phyloP scores from a whole-genome alignment of 257 asterid genomes.

The Forsythia suspensa region DNA sequence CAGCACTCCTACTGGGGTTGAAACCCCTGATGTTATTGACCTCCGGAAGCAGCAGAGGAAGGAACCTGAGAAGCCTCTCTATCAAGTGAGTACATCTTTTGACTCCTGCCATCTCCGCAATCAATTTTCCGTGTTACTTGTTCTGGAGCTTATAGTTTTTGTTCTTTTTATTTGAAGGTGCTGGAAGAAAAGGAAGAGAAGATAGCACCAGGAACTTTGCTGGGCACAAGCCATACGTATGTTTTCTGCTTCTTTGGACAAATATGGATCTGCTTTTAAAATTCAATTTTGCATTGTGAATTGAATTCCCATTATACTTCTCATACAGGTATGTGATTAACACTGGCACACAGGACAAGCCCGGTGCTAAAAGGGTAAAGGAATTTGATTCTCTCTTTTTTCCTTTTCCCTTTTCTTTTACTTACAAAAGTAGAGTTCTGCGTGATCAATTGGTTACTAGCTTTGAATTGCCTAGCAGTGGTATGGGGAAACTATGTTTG shows the following conservation, averaged over 20 bases:
- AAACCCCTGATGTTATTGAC: slow-evolving; percentile 96
- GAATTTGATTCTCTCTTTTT: slow-evolving; percentile 4
- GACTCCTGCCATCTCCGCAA: not conserved
- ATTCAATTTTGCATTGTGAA: not conserved
- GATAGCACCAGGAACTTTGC: slow-evolving; percentile 79
- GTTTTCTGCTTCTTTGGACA: slow-evolving; percentile 21
- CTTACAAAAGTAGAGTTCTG: not conserved
- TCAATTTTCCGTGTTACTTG: not conserved
- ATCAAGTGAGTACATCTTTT: slow-evolving; percentile 51
- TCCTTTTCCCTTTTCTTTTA: not conserved
- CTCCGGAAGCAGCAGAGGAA: slow-evolving; percentile 98
- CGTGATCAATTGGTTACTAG: not conserved
- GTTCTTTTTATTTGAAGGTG: slow-evolving; percentile 48
- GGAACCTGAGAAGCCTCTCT: slow-evolving; percentile 96
- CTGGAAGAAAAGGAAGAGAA: slow-evolving; percentile 92
- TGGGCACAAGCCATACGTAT: slow-evolving; percentile 84
- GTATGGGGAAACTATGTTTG: not conserved
- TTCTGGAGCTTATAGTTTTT: slow-evolving; percentile 14
- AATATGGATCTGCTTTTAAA: not conserved
- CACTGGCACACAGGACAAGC: slow-evolving; percentile 86
- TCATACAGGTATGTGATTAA: slow-evolving; percentile 71
- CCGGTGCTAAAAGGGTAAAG: slow-evolving; percentile 87
- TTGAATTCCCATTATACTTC: slow-evolving; percentile 15
- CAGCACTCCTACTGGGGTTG: slow-evolving; percentile 98
- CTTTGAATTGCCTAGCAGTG: not conserved